These are phyloP conservation scores for Coniophora puteana DNA, from an alignment of 1,284 basidiomycete genomes.

Conservation along the genomic window DNA sequence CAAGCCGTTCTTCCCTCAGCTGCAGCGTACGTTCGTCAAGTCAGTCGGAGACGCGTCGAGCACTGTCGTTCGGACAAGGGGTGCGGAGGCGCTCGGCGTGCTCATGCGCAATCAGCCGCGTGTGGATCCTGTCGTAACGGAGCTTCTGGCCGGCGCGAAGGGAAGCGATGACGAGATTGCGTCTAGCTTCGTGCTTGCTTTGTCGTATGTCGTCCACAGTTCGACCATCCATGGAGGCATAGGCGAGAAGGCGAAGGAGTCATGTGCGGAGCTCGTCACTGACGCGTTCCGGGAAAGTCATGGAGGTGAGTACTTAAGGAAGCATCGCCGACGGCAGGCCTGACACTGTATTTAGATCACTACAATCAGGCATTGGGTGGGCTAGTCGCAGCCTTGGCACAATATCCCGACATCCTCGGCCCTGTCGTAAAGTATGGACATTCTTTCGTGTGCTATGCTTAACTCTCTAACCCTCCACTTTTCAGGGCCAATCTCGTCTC, in stretches of 20 bases:
- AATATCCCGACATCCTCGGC: slow-evolving; percentile 62
- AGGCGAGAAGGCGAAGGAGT: slow-evolving; percentile 70
- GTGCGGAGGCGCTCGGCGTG: slow-evolving; percentile 83
- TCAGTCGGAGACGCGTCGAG: slow-evolving; percentile 83
- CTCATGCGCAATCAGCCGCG: slow-evolving; percentile 90
- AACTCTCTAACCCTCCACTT: slow-evolving; percentile 13
- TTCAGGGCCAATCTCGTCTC: slow-evolving; percentile 52
- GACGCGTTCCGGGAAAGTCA: slow-evolving; percentile 77
- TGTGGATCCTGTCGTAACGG: slow-evolving; percentile 85
- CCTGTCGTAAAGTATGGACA: slow-evolving; percentile 65
- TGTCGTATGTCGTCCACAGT: slow-evolving; percentile 75
- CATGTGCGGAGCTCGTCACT: slow-evolving; percentile 71
- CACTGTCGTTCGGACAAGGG: slow-evolving; percentile 76
- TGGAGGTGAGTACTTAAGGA: slow-evolving; percentile 48
- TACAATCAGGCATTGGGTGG: slow-evolving; percentile 70
- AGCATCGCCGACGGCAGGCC: not conserved
- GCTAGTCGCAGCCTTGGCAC: slow-evolving; percentile 66
- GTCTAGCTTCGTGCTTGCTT: slow-evolving; percentile 71
- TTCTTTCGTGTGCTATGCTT: not conserved
- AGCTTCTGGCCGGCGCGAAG: slow-evolving; percentile 73
- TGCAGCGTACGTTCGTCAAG: slow-evolving; percentile 97
- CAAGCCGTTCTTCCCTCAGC: slow-evolving; percentile 97
- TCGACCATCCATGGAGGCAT: slow-evolving; percentile 65
- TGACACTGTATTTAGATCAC: slow-evolving; percentile 44
- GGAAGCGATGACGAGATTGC: slow-evolving; percentile 72